Conservation (phyloP, 768 basidiomycete genomes). For the Amanita subjunquillea region DNA sequence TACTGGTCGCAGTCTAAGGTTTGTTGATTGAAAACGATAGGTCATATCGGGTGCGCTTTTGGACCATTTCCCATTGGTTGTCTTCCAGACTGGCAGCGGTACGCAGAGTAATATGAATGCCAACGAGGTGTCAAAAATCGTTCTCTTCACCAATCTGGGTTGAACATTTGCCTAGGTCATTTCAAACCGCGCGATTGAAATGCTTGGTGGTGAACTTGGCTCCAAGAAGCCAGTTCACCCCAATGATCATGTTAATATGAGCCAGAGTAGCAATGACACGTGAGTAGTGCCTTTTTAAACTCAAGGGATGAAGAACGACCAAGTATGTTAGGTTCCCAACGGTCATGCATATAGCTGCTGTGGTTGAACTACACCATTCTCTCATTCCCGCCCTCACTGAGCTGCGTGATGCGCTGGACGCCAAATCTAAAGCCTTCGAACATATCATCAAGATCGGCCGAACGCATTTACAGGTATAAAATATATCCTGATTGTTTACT, state of each 20-base stretch:
- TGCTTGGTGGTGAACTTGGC: constrained; percentile 90
- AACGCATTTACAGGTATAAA: constrained; percentile 76
- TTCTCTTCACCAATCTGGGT: not conserved
- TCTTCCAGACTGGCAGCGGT: constrained; percentile 98
- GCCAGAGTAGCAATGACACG: constrained; percentile 98
- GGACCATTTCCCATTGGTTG: constrained; percentile 95
- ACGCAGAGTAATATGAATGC: constrained; percentile 99
- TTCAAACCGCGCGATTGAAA: constrained; percentile 95
- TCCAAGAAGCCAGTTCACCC: constrained; percentile 97
- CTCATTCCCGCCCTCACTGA: constrained; percentile 81
- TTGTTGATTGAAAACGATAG: constrained; percentile 27
- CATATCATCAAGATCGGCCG: constrained; percentile 98
- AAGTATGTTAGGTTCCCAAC: constrained; percentile 75
- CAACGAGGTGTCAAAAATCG: constrained; percentile 59
- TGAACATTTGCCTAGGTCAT: constrained; percentile 57
- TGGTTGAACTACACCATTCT: constrained; percentile 70
- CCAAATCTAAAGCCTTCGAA: constrained; percentile 75
- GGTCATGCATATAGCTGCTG: constrained; percentile 97
- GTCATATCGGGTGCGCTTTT: constrained; percentile 93
- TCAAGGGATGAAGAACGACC: not conserved
- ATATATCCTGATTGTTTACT: not conserved
- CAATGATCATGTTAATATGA: constrained; percentile 99
- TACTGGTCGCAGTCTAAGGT: not conserved
- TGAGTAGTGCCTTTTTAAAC: constrained; percentile 26
- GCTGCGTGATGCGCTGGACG: constrained; percentile 75